Evolutionary conservation across 345 rosid species (phyloP).

Genomic region (Melaleuca alternifolia): DNA sequence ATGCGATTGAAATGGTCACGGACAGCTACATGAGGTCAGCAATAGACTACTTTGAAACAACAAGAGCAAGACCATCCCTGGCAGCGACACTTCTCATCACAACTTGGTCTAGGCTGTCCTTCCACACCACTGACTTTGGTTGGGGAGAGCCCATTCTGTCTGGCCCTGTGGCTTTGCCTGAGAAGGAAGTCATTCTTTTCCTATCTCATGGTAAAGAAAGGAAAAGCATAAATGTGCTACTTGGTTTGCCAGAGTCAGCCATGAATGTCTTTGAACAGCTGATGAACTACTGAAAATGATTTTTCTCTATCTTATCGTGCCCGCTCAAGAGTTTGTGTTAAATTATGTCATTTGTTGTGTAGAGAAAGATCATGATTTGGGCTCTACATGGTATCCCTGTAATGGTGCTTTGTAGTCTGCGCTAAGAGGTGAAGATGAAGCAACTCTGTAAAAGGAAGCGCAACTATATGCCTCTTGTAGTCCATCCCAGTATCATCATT

Average conservation of each 20-base stretch:
- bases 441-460: not conserved
- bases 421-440: not conserved
- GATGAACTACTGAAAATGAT: slow-evolving; percentile 12
- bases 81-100: slow-evolving; percentile 71
- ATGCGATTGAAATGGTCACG: slow-evolving; percentile 51
- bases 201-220: slow-evolving; percentile 54
- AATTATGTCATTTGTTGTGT: not conserved
- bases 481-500: not conserved
- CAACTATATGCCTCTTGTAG: not conserved
- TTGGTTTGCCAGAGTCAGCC: slow-evolving; percentile 75
- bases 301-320: not conserved
- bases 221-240: slow-evolving; percentile 56
- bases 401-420: not conserved
- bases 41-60: slow-evolving; percentile 71
- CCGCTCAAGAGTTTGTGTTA: not conserved
- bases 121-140: slow-evolving; percentile 74
- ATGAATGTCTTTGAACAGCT: slow-evolving; percentile 57
- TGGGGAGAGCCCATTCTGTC: slow-evolving; percentile 78
- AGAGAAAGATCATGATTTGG: not conserved
- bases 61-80: slow-evolving; percentile 74
- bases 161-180: slow-evolving; percentile 83
- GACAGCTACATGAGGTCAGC: slow-evolving; percentile 83
- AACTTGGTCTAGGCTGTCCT: slow-evolving; percentile 75
- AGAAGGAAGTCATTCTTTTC: slow-evolving; percentile 74
- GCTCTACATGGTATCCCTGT: not conserved